Evolutionary conservation across 306 rosid species (phyloP), one percentile per base, ranked within the genome.

Genomic region (Cicer arietinum): DNA sequence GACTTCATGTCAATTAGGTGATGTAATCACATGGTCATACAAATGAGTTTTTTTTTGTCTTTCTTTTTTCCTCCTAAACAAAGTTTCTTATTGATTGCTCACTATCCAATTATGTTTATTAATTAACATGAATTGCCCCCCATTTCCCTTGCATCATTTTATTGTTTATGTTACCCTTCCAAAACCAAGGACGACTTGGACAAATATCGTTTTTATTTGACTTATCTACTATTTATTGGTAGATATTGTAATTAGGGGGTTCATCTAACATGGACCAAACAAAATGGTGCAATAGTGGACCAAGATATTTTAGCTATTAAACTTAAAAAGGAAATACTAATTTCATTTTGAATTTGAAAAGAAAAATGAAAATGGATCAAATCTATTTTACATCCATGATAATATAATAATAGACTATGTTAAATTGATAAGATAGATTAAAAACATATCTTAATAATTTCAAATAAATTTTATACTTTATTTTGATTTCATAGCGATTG

Each of bases 11-110:
- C 46, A 56, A 18, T 71, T 52, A 67, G 76, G 37, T 60, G 67
- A 69, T 67, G 66, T 35, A 56, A 52, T 84, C 58, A 46, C 41
- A 74, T 69, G 60, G 44, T 51, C 75, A 1, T 68, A 47, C 72
- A 16, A 42, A 62, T 41, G 75, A 50, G 13, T 61, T 45, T 69
- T 14, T 14, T 14, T 14, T 22, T 57, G 4, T n/a, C 42, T 63
- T 53, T 57, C 52, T 18, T 40, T 22, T 56, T 67, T 6, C 46
- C 57, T 46, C 42, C 10, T 43, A 44, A 43, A 18, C 35, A 20
- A 11, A 30, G 39, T 7, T 48, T 66, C n/a, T 82, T 66, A n/a
- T 63, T 63, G 13, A 45, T 62, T 13, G 4, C 51, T 56, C 18
- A 1, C 39, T 39, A 45, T 30, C 71, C 37, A 16, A 13, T 30